phyloP scores from a whole-genome alignment of 2,329 filamentous ascomycete genomes.

The Lecanicillium sp. region DNA sequence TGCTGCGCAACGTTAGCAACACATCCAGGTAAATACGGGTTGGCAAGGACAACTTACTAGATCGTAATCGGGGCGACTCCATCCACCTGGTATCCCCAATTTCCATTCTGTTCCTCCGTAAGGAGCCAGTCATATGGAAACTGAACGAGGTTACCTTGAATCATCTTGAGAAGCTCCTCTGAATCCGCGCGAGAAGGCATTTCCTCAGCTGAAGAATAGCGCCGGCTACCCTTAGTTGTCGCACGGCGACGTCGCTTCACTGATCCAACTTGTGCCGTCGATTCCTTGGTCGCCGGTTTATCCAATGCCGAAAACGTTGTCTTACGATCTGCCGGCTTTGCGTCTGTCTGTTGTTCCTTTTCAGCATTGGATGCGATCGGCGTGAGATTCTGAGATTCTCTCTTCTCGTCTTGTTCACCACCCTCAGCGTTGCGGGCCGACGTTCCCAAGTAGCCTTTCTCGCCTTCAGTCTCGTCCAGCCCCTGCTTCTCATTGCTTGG shows the following conservation, averaged over 20 bases:
- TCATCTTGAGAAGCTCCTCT: constrained; percentile 69
- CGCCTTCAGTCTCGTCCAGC: constrained; percentile 16
- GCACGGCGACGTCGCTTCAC: constrained; percentile 57
- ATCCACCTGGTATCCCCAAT: constrained; percentile 96
- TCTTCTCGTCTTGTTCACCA: not conserved
- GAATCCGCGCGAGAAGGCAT: constrained; percentile 67
- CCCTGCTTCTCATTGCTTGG: constrained; percentile 33
- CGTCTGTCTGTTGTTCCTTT: constrained; percentile 24
- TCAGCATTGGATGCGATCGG: constrained; percentile 11
- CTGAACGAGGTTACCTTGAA: constrained; percentile 81
- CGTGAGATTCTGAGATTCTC: not conserved
- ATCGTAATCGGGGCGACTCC: constrained; percentile 94
- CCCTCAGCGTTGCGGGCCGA: not conserved
- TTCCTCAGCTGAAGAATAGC: constrained; percentile 62
- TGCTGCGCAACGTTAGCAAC: constrained; percentile 23
- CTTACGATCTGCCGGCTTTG: constrained; percentile 38
- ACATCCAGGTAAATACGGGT: not conserved
- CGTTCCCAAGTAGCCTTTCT: not conserved
- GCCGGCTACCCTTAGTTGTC: constrained; percentile 60
- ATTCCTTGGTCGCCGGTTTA: constrained; percentile 33
- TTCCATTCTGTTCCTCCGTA: constrained; percentile 83
- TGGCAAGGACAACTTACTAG: constrained; percentile 59
- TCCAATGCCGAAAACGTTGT: constrained; percentile 49
- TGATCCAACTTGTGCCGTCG: constrained; percentile 33
- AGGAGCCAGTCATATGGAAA: constrained; percentile 96